phyloP scores from a whole-genome alignment of 108 stramenopile genomes.

The Cyclostephanos tholiformis region DNA sequence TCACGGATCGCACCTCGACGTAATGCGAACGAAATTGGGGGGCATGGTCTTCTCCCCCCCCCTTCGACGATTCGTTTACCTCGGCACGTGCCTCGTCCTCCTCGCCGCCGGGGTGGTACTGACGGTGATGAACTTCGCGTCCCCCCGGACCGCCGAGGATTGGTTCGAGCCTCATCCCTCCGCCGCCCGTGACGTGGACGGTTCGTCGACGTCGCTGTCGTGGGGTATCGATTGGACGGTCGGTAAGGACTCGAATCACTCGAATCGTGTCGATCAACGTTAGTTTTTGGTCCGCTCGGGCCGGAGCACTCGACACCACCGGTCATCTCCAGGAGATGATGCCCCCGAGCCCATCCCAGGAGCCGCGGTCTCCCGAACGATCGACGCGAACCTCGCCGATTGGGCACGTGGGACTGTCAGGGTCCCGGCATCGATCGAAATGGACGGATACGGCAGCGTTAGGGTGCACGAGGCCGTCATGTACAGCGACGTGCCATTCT shows the following conservation, averaged over 20 bases:
- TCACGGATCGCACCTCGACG: neutral
- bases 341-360: conserved; percentile 21
- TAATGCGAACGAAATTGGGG: neutral
- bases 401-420: conserved; percentile 25
- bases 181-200: neutral
- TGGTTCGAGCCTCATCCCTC: conserved; percentile 1
- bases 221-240: conserved; percentile 1
- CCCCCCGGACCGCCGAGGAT: neutral
- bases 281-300: too few relatives aligned
- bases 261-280: too few relatives aligned
- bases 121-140: neutral
- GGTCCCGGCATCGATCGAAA: conserved; percentile 2
- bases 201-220: neutral
- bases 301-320: too few relatives aligned
- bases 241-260: neutral
- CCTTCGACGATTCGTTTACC: neutral
- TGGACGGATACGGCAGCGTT: conserved; percentile 30
- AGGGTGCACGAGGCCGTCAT: neutral
- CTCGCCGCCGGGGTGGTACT: neutral
- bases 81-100: neutral
- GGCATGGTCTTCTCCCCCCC: neutral
- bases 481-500: conserved; percentile 31
- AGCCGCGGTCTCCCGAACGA: neutral
- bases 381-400: conserved; percentile 23
- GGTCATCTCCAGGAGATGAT: conserved; percentile 7